These are phyloP conservation scores for Rhodomyrtus tomentosa DNA, from an alignment of 345 rosid species.

Conservation along the genomic window DNA sequence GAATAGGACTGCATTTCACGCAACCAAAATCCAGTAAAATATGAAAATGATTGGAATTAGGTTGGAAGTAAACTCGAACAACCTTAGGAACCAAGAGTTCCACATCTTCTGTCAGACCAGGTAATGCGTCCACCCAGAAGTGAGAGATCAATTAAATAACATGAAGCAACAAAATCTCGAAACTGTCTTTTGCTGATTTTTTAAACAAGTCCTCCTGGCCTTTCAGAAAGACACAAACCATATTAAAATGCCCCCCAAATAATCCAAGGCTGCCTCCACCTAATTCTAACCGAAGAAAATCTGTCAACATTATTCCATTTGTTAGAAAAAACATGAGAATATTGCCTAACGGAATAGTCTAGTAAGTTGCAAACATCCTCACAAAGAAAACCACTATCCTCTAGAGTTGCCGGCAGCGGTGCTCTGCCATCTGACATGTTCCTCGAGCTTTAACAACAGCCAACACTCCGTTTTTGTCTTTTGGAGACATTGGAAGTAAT, in stretches of 20 bases:
- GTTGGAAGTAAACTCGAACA: background rate
- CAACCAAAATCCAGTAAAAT: background rate
- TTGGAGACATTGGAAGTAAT: background rate
- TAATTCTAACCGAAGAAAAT: background rate
- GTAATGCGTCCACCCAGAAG: background rate
- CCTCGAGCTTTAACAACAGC: background rate
- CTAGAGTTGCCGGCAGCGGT: background rate
- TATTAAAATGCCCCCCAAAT: background rate
- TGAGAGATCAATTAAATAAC: background rate
- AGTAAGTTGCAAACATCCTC: background rate
- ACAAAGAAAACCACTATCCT: background rate
- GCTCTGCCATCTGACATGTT: background rate
- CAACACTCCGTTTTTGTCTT: background rate
- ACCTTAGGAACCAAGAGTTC: background rate
- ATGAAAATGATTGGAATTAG: background rate
- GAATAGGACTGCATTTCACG: background rate
- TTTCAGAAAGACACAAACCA: background rate
- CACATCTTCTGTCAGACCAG: background rate
- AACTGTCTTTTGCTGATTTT: background rate
- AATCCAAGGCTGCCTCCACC: background rate
- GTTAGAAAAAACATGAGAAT: background rate
- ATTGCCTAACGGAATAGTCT: background rate
- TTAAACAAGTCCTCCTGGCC: background rate
- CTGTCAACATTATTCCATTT: background rate
- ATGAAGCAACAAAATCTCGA: background rate